These are phyloP conservation scores for Eucalyptus marginata DNA, from an alignment of 345 rosid species.

Conservation along the genomic window DNA sequence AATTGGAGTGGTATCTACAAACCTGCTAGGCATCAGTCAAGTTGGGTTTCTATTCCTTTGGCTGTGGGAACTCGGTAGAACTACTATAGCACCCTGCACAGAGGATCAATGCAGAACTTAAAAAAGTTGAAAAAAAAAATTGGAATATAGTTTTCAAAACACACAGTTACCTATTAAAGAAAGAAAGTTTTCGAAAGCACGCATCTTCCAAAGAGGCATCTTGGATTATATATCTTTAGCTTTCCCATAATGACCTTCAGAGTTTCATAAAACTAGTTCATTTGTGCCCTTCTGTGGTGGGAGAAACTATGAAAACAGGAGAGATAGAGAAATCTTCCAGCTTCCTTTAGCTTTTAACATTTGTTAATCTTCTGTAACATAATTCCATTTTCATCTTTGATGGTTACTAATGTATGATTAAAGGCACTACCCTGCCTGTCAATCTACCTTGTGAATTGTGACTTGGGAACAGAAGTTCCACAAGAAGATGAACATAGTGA, in stretches of 20 bases:
- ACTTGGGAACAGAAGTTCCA: not conserved
- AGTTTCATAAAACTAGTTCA: not conserved
- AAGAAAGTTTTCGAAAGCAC: not conserved
- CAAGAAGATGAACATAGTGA: not conserved
- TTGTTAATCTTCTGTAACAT: not conserved
- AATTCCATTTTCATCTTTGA: not conserved
- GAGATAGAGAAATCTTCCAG: not conserved
- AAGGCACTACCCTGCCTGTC: not conserved
- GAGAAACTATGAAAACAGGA: not conserved
- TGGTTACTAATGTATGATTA: not conserved
- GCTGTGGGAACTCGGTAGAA: not conserved
- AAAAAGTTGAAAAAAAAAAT: not conserved
- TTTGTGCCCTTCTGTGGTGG: not conserved
- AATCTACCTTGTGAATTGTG: not conserved
- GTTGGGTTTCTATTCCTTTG: not conserved
- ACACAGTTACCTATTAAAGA: not conserved
- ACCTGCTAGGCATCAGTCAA: not conserved
- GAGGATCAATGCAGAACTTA: not conserved
- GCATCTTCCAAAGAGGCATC: not conserved
- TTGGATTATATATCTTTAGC: not conserved
- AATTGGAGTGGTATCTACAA: not conserved
- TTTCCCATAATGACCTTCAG: not conserved
- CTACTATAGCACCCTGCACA: not conserved
- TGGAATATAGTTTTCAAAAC: not conserved
- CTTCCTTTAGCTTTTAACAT: not conserved